phyloP scores from a whole-genome alignment of 1,139 yeast genomes.

The Eremothecium cymbalariae region DNA sequence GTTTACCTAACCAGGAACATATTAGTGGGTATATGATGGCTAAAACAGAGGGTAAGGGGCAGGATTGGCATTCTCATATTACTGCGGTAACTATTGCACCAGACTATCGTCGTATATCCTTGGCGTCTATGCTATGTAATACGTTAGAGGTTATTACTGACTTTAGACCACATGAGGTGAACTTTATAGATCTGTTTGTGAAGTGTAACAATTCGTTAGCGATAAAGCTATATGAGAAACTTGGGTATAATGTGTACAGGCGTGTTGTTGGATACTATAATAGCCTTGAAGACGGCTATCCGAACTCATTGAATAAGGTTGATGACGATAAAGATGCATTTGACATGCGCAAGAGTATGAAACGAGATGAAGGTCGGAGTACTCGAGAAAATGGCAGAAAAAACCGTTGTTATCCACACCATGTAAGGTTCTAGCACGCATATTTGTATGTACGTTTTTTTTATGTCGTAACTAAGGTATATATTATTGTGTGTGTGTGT shows the following conservation, averaged over 20 bases:
- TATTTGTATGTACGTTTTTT: too few relatives aligned
- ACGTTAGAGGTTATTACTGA: conserved; percentile 68
- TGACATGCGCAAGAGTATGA: conserved; percentile 60
- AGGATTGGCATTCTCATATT: conserved; percentile 94
- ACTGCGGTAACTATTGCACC: conserved; percentile 91
- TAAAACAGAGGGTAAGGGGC: conserved; percentile 80
- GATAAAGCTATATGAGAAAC: conserved; percentile 67
- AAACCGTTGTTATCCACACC: conserved; percentile 54
- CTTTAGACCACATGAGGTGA: conserved; percentile 60
- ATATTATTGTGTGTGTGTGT: too few relatives aligned
- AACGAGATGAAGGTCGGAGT: conserved; percentile 38
- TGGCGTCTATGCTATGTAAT: conserved; percentile 67
- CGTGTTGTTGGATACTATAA: conserved; percentile 87
- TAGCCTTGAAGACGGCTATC: conserved; percentile 30
- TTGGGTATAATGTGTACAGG: conserved; percentile 79
- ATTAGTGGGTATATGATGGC: conserved; percentile 85
- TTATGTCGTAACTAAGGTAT: too few relatives aligned
- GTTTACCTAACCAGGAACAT: conserved; percentile 18
- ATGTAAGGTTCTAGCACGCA: conserved; percentile 33
- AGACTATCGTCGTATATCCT: conserved; percentile 72
- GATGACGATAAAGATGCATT: conserved; percentile 78
- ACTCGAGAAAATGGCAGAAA: conserved; percentile 52
- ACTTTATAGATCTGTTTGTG: conserved; percentile 85
- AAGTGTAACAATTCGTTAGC: conserved; percentile 79
- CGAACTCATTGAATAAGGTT: conserved; percentile 36